Percentiles rank a stretch among this genome's conserved stretches.
Evolutionary conservation across 2,329 filamentous ascomycete genomes (phyloP).

Genomic region (Sarocladiaceae sp.): DNA sequence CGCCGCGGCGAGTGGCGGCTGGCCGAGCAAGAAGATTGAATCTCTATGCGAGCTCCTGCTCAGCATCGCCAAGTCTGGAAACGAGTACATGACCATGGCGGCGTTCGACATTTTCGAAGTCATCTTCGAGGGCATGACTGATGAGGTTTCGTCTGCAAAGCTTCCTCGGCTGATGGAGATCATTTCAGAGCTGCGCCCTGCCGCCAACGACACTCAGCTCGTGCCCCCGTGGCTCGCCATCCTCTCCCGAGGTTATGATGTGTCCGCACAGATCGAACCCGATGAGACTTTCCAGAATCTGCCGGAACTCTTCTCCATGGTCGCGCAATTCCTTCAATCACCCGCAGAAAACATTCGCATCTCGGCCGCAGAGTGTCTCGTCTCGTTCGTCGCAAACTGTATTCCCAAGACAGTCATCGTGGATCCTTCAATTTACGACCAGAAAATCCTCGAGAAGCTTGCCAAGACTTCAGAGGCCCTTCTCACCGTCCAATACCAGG

Average conservation of each 20-base stretch:
- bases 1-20: slow-evolving; percentile 79
- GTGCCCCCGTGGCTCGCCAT: slow-evolving; percentile 96
- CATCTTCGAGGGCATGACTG: slow-evolving; percentile 86
- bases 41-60: slow-evolving; percentile 82
- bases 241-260: slow-evolving; percentile 87
- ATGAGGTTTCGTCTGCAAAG: slow-evolving; percentile 83
- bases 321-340: slow-evolving; percentile 76
- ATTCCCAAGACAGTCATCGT: slow-evolving; percentile 76
- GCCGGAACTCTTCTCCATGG: slow-evolving; percentile 74
- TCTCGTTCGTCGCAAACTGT: slow-evolving; percentile 88
- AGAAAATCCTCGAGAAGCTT: slow-evolving; percentile 80
- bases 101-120: slow-evolving; percentile 97
- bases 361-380: slow-evolving; percentile 88
- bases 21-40: slow-evolving; percentile 96
- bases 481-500: slow-evolving; percentile 84
- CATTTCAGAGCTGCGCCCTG: slow-evolving; percentile 85
- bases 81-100: slow-evolving; percentile 93
- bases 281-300: slow-evolving; percentile 90
- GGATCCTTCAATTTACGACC: slow-evolving; percentile 86
- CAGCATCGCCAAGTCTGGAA: slow-evolving; percentile 80
- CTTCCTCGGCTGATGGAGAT: slow-evolving; percentile 83
- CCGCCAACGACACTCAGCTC: slow-evolving; percentile 88
- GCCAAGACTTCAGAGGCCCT: slow-evolving; percentile 66
- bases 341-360: slow-evolving; percentile 88
- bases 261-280: slow-evolving; percentile 79